phyloP scores from a whole-genome alignment of 2,329 filamentous ascomycete species.

The Penicillium sp. region DNA sequence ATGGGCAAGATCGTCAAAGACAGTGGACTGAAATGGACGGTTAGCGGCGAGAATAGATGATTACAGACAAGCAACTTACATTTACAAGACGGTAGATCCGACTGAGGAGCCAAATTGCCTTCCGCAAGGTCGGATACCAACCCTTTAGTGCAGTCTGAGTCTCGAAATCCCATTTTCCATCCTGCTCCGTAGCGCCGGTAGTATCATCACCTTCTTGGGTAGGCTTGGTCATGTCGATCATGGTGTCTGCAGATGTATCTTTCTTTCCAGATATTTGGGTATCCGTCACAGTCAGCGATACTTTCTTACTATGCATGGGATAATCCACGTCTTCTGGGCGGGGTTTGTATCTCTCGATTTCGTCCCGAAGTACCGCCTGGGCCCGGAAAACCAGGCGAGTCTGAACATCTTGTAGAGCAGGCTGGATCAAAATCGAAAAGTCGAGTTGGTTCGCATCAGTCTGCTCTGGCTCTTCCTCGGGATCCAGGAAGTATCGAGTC shows the following conservation, averaged over 20 bases:
- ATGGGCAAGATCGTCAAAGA: conserved; percentile 73
- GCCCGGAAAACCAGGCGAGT: conserved; percentile 68
- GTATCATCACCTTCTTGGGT: conserved; percentile 56
- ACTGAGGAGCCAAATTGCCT: conserved; percentile 70
- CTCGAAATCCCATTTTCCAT: conserved; percentile 57
- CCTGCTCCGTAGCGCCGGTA: conserved; percentile 46
- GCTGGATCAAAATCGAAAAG: conserved; percentile 65
- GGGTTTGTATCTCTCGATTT: conserved; percentile 68
- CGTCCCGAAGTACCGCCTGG: conserved; percentile 64
- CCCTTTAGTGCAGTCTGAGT: conserved; percentile 60
- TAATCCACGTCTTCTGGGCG: conserved; percentile 69
- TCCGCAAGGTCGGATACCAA: conserved; percentile 69
- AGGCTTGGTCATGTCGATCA: conserved; percentile 53
- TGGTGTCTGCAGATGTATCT: conserved; percentile 44
- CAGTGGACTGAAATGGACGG: conserved; percentile 56
- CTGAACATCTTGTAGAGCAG: conserved; percentile 69
- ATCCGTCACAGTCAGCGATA: conserved; percentile 46
- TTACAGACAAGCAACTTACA: conserved; percentile 42
- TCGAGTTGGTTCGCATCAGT: conserved; percentile 60
- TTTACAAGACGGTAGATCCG: conserved; percentile 72
- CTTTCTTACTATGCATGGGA: conserved; percentile 56
- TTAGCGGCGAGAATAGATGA: conserved; percentile 17
- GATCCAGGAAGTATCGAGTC: conserved; percentile 65
- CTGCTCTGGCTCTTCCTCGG: conserved; percentile 57
- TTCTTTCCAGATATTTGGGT: conserved; percentile 60